Evolutionary conservation across 1,139 yeast genomes (phyloP).

Genomic region (Pichia sp.): DNA sequence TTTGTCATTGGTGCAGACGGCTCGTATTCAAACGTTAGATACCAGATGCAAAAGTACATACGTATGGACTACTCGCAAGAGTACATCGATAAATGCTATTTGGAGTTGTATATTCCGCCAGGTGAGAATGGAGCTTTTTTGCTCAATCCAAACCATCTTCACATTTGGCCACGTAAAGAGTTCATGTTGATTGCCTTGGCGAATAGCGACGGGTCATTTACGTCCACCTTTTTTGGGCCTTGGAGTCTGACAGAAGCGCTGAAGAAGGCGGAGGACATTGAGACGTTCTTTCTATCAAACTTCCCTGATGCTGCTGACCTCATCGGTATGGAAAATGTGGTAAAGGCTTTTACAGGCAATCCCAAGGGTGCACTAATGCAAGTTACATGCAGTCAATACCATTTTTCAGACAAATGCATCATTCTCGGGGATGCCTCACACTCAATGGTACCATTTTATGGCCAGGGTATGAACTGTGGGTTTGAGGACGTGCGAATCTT

Average conservation of each 20-base stretch:
- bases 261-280: conserved; percentile 36
- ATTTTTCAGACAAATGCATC: conserved; percentile 58
- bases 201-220: conserved; percentile 79
- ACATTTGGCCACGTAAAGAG: conserved; percentile 88
- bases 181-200: conserved; percentile 90
- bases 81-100: conserved; percentile 78
- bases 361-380: conserved; percentile 79
- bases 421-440: conserved; percentile 93
- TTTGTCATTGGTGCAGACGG: conserved; percentile 85
- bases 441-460: conserved; percentile 95
- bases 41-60: conserved; percentile 60
- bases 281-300: conserved; percentile 49
- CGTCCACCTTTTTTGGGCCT: conserved; percentile 86
- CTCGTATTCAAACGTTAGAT: conserved; percentile 69
- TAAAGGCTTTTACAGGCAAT: conserved; percentile 49
- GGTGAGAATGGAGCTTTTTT: conserved; percentile 39
- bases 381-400: conserved; percentile 63
- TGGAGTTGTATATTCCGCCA: conserved; percentile 75
- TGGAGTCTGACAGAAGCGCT: conserved; percentile 62
- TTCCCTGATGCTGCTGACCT: conserved; percentile 73
- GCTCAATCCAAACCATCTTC: conserved; percentile 73
- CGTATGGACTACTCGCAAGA: conserved; percentile 72
- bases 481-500: conserved; percentile 81
- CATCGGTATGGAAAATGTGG: conserved; percentile 53
- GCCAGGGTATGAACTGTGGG: conserved; percentile 97